Evolutionary conservation across 306 rosid species (phyloP).

Genomic region (Quercus engelmannii): DNA sequence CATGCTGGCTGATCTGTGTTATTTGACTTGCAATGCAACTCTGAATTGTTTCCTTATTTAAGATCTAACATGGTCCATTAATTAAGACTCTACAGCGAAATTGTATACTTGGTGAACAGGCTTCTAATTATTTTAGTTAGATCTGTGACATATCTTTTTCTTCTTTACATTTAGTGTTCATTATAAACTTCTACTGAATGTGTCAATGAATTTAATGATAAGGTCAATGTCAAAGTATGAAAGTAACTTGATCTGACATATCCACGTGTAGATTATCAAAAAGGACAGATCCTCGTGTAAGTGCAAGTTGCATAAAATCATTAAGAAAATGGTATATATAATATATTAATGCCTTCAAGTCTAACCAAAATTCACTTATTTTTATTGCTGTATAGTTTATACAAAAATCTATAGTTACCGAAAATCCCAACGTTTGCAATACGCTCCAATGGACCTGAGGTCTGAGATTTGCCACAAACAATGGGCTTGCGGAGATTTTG

Average conservation of each 20-base stretch:
- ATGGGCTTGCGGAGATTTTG: background rate
- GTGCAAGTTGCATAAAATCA: background rate
- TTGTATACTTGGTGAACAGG: background rate
- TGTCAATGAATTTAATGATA: background rate
- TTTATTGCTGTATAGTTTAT: background rate
- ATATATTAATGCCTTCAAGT: background rate
- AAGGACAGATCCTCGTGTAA: background rate
- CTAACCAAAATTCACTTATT: background rate
- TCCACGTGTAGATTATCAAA: background rate
- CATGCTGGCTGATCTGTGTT: slow-evolving; percentile 8
- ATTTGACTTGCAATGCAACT: slow-evolving; percentile 9
- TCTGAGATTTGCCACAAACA: background rate
- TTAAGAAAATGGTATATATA: background rate
- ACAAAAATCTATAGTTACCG: background rate
- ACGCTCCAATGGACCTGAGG: background rate
- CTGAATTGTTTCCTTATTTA: background rate
- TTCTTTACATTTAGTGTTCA: background rate
- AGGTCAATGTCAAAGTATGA: background rate
- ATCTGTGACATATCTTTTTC: background rate
- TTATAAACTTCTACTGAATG: background rate
- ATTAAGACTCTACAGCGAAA: background rate
- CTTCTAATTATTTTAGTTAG: background rate
- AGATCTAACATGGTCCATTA: background rate
- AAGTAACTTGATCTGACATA: background rate
- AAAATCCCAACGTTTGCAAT: background rate